Evolutionary conservation across 805 yeast genomes (phyloP).

Genomic region (Metschnikowia cubensis): DNA sequence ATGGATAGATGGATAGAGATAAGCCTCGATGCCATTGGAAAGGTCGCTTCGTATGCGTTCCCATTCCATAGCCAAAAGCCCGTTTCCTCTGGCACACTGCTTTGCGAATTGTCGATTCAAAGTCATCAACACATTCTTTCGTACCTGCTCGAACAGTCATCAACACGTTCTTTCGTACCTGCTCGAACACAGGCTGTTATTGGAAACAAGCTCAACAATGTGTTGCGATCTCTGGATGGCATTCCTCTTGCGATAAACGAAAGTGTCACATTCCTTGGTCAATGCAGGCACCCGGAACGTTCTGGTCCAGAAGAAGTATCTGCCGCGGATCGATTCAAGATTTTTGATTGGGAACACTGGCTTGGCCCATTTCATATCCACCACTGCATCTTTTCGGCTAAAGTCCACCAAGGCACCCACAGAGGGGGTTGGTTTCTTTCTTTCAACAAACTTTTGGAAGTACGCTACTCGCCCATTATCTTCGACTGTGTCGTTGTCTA

Average conservation of each 20-base stretch:
- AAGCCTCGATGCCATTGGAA: slow-evolving; percentile 33
- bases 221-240: slow-evolving; percentile 23
- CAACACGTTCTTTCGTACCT: no score
- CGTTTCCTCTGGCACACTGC: slow-evolving; percentile 32
- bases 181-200: slow-evolving; percentile 26
- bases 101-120: slow-evolving; percentile 33
- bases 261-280: slow-evolving; percentile 16
- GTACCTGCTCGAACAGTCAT: no score
- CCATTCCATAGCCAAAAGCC: slow-evolving; percentile 40
- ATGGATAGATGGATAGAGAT: no score
- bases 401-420: slow-evolving; percentile 15
- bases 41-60: slow-evolving; percentile 39
- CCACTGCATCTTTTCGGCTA: slow-evolving; percentile 6
- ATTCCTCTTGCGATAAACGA: slow-evolving; percentile 20
- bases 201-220: slow-evolving; percentile 27
- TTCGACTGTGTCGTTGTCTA: slow-evolving; percentile 6
- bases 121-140: slow-evolving; percentile 28
- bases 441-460: slow-evolving; percentile 5
- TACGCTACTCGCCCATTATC: slow-evolving; percentile 1
- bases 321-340: slow-evolving; percentile 10
- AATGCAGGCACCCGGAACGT: slow-evolving; percentile 9
- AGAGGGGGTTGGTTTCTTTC: slow-evolving; percentile 17
- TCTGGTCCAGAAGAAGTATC: slow-evolving; percentile 1
- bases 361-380: slow-evolving; percentile 9
- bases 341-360: slow-evolving; percentile 25